Evolutionary conservation across 1,284 basidiomycete species (phyloP), one percentile per base, ranked within the genome.

Genomic region (Mycosarcoma mackinlayi): DNA sequence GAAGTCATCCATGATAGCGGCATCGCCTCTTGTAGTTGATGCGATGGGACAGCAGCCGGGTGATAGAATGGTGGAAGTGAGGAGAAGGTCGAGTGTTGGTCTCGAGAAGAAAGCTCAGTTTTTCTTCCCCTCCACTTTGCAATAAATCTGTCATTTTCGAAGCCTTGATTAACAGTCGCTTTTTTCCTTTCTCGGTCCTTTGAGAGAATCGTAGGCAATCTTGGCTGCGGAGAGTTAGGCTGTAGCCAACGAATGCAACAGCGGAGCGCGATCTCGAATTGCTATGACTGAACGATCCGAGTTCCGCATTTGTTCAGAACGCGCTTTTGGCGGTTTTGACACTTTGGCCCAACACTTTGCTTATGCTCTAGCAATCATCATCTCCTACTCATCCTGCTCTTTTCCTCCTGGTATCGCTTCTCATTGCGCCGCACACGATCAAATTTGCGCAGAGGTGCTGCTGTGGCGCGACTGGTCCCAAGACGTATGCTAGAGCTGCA

Each of bases 71-170:
- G 34, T 19, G 31, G 24, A 23, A 25, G 23, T 16, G 24, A 40
- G 33, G 21, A 37, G 34, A 25, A 16, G 19, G 16, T 18, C 11
- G 33, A 50, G 51, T 40, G 52, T 60, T 60, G 44, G 39, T 40
- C 35, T 18, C 1, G n/a, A 6, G 21, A 50, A 24, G 39, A 40
- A 53, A 24, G 51, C 50, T 65, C 27, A 54, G 40, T 42, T 56
- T 42, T 45, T 54, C 62, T 65, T 54, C 55, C 54, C 63, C 40
- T 50, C 33, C 33, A 35, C 33, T 42, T 58, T 25, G 10, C 14
- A 33, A 10, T 19, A 7, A 27, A n/a, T n/a, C n/a, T n/a, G n/a
- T n/a, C n/a, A 25, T 40, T 62, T 54, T 39, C 34, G 23, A n/a
- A 24, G 31, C 31, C 11, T 27, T 23, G 6, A 23, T 46, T 46